Evolutionary conservation across 2,329 filamentous ascomycete species (phyloP), one percentile per base, ranked within the genome.

Genomic region (Dactylonectria macrodidyma): DNA sequence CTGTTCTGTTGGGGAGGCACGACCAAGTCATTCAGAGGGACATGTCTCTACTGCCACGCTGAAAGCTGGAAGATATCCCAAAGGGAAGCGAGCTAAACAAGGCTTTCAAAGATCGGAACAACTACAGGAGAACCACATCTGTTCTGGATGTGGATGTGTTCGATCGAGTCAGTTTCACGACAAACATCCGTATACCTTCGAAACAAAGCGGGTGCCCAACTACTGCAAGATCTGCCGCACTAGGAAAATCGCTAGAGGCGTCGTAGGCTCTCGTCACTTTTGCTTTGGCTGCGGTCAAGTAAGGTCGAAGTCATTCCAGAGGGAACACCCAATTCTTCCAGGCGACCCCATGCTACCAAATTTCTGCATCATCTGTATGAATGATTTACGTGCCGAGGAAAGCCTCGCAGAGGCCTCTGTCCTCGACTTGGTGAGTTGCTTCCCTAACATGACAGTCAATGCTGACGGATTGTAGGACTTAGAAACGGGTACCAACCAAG

Each of bases 281-380:
- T 88, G 86, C 73, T 82, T 78, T 47, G 74, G 79, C 30, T 86
- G 84, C 63, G 81, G 81, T 24, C 78, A 77, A 24, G 73, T 81
- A 6, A 79, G 84, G 50, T 85, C 84, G 5, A 75, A 76, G 30
- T 75, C 73, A 11, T 85, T 82, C 51, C 83, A 85, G 47, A 57
- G 36, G 3, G 48, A 71, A n/a, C 62, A 77, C 36, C 71, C 74
- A 3, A 63, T 69, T 11, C 52, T 68, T 2, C 66, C 73, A 22
- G 79, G 77, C 8, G 71, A 75, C 24, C 63, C 73, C 2, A 66
- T 81, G 16, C 62, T 78, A 9, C 75, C 73, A 14, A 82, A 81
- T 52, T 81, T 82, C 58, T 82, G 80, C 54, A 64, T 59, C 19
- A 66, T 51, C 12, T 82, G 80, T 58, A 62, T 68, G 14, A 33